Percentiles rank a stretch among this genome's conserved stretches.
Evolutionary conservation across 768 basidiomycete species (phyloP).

Genomic region (Boletus patriciae): DNA sequence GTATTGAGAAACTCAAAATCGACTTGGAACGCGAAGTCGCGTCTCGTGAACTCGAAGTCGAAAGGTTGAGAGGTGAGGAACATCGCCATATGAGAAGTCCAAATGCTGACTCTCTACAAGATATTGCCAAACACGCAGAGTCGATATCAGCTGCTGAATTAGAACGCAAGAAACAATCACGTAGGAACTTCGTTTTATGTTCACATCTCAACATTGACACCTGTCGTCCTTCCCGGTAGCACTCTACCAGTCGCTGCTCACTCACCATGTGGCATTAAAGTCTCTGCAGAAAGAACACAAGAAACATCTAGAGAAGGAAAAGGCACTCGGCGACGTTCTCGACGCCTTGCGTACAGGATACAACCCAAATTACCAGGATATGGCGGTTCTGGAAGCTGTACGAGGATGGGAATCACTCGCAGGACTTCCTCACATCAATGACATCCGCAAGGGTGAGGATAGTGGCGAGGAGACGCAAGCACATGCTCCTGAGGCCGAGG

Average conservation of each 20-base stretch:
- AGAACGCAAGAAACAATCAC: constrained; percentile 83
- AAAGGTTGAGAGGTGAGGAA: constrained; percentile 64
- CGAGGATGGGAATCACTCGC: constrained; percentile 86
- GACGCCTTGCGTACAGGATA: constrained; percentile 78
- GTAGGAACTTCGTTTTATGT: constrained; percentile 45
- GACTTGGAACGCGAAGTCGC: constrained; percentile 57
- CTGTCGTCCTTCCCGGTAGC: constrained; percentile 46
- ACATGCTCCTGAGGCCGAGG: constrained; percentile 22
- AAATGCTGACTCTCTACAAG: constrained; percentile 39
- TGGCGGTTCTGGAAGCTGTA: constrained; percentile 97
- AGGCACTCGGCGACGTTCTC: constrained; percentile 79
- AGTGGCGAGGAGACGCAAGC: constrained; percentile 34
- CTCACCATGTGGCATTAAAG: constrained; percentile 73
- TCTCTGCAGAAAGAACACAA: constrained; percentile 73
- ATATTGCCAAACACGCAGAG: constrained; percentile 76
- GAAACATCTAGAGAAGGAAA: constrained; percentile 72
- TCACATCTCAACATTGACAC: neutral
- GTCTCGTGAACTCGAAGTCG: constrained; percentile 67
- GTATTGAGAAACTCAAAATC: constrained; percentile 66
- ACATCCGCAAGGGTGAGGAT: constrained; percentile 52
- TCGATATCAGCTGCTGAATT: constrained; percentile 76
- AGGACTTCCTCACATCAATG: constrained; percentile 69
- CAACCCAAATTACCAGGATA: constrained; percentile 99
- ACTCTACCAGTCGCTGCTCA: constrained; percentile 70
- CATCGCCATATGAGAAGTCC: neutral